phyloP scores from a whole-genome alignment of 148 eudicot genomes.

The Nyssa sinensis region DNA sequence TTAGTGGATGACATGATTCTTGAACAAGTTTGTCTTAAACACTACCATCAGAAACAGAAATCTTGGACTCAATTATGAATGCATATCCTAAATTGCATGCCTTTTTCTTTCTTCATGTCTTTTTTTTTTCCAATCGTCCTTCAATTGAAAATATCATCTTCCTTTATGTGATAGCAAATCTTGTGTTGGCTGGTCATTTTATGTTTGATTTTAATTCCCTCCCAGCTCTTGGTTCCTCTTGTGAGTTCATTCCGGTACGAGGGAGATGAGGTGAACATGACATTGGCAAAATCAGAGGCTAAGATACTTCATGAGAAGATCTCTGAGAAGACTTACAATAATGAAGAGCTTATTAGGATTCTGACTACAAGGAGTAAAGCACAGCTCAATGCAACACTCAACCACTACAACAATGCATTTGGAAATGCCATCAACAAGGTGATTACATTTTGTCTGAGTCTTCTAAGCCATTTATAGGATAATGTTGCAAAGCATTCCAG shows the following conservation, averaged over 20 bases:
- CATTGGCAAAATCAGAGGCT: slow-evolving; percentile 78
- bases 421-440: slow-evolving; percentile 88
- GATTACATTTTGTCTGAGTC: background rate
- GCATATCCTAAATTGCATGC: background rate
- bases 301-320: slow-evolving; percentile 76
- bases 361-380: slow-evolving; percentile 82
- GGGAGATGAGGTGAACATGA: slow-evolving; percentile 77
- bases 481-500: background rate
- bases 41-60: background rate
- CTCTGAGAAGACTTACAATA: slow-evolving; percentile 61
- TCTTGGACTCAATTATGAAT: too few relatives aligned
- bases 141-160: background rate
- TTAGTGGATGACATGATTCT: background rate
- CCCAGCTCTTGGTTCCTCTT: slow-evolving; percentile 79
- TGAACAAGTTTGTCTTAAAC: background rate
- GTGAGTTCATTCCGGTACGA: slow-evolving; percentile 76
- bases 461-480: background rate
- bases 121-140: too few relatives aligned
- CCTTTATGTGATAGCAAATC: background rate
- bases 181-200: background rate
- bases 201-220: slow-evolving; percentile 6
- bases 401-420: slow-evolving; percentile 68
- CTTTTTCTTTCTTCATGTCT: too few relatives aligned
- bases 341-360: slow-evolving; percentile 83
- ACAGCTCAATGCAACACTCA: slow-evolving; percentile 81